Percentiles rank a stretch among this genome's conserved stretches.
Conservation (phyloP, 768 basidiomycete species). For the Mycena galopus region DNA sequence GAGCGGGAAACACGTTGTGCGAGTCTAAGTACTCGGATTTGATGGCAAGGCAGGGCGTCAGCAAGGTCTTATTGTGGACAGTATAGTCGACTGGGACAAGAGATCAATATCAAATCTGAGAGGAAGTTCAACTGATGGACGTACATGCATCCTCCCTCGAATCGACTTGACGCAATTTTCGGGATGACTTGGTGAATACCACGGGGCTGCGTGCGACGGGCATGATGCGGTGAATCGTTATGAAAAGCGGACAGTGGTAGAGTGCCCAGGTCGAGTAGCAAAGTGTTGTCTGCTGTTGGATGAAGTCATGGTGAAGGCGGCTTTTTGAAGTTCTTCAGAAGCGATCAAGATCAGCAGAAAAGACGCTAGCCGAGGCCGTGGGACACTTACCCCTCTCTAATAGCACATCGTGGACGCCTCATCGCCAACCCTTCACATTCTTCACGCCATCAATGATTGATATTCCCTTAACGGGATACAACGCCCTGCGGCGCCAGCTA, state of each 20-base stretch:
- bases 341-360: background rate
- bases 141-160: slow-evolving; percentile 2
- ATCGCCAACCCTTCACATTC: background rate
- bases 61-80: slow-evolving; percentile 16
- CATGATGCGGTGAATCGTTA: background rate
- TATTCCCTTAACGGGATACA: background rate
- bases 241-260: background rate
- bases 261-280: background rate
- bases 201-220: slow-evolving; percentile 20
- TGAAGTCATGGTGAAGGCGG: background rate
- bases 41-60: background rate
- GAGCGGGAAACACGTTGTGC: background rate
- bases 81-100: background rate
- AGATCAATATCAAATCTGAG: background rate
- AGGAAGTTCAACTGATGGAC: background rate
- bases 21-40: background rate
- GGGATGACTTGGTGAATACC: slow-evolving; percentile 23
- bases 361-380: background rate
- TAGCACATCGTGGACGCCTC: background rate
- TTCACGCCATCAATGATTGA: background rate
- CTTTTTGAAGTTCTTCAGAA: slow-evolving; percentile 23
- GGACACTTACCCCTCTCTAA: slow-evolving; percentile 10
- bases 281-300: background rate
- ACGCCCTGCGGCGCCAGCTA: no score
- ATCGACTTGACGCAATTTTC: slow-evolving; percentile 3